Conservation (phyloP, 306 rosid species). For the Medicago ruthenica region DNA sequence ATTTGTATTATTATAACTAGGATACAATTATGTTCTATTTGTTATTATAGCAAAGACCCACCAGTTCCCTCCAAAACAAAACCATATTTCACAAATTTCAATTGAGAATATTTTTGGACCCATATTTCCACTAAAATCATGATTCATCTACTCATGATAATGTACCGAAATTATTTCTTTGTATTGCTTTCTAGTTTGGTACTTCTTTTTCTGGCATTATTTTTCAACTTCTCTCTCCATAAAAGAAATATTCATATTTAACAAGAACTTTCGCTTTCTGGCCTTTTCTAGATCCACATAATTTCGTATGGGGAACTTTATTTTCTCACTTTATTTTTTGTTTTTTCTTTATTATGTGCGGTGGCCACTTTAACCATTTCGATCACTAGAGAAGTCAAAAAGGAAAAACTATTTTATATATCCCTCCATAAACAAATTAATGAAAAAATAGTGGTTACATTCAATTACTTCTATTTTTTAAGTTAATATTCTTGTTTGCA, state of each 20-base stretch:
- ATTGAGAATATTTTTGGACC: constrained; percentile 51
- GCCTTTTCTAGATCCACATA: constrained; percentile 59
- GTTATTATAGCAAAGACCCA: constrained; percentile 66
- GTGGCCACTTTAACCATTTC: constrained; percentile 51
- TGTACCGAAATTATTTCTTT: constrained; percentile 53
- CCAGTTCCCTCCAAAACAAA: constrained; percentile 63
- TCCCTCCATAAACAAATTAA: not conserved
- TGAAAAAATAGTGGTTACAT: not conserved
- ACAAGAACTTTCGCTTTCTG: constrained; percentile 70
- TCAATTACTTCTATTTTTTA: not conserved
- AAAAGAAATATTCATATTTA: constrained; percentile 48
- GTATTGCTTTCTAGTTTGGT: constrained; percentile 54
- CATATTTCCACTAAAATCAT: constrained; percentile 62
- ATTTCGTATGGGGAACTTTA: constrained; percentile 56
- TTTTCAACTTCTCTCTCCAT: constrained; percentile 43
- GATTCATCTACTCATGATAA: constrained; percentile 55
- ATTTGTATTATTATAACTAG: constrained; percentile 39
- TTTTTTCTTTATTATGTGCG: constrained; percentile 43
- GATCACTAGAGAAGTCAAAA: constrained; percentile 47
- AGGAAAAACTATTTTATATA: constrained; percentile 28
- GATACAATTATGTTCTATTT: constrained; percentile 48
- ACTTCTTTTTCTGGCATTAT: constrained; percentile 50
- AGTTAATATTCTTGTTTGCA: too few relatives aligned
- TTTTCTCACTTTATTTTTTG: constrained; percentile 50
- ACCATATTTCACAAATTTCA: constrained; percentile 48